phyloP scores from a whole-genome alignment of 2,329 filamentous ascomycete species.

The Lasiodiplodia citricola region DNA sequence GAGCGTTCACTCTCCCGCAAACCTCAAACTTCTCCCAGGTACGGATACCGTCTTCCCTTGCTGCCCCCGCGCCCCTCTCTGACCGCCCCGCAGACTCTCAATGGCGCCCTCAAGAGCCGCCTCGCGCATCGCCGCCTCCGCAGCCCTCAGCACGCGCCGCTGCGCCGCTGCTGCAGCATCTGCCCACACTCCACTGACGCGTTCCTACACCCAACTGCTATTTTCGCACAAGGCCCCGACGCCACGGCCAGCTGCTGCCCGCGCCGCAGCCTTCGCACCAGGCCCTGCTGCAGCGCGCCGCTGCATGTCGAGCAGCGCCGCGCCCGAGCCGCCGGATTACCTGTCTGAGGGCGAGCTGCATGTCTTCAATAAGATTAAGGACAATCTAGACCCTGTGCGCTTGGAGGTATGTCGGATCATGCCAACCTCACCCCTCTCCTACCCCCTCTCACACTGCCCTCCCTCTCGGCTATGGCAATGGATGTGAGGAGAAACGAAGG shows the following conservation, averaged over 20 bases:
- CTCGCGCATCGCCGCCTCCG: slow-evolving; percentile 6
- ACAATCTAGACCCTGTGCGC: slow-evolving; percentile 48
- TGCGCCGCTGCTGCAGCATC: slow-evolving; percentile 4
- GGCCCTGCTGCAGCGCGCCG: slow-evolving; percentile 3
- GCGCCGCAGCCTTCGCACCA: not conserved
- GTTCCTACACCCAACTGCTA: slow-evolving; percentile 6
- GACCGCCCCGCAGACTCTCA: slow-evolving; percentile 8
- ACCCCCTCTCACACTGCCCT: not conserved
- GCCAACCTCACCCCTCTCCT: not conserved
- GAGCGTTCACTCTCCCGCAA: not conserved
- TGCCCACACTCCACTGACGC: not conserved
- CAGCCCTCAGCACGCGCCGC: slow-evolving; percentile 14
- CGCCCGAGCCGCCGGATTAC: slow-evolving; percentile 51
- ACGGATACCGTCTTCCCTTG: not conserved
- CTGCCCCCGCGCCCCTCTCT: not conserved
- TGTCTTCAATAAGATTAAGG: slow-evolving; percentile 54
- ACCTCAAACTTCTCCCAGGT: slow-evolving; percentile 4
- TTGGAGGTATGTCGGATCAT: slow-evolving; percentile 48
- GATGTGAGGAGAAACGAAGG: not conserved
- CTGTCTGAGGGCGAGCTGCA: slow-evolving; percentile 53
- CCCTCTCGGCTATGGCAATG: not conserved
- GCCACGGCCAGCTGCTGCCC: not conserved
- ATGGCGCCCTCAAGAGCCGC: slow-evolving; percentile 21
- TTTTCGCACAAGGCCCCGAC: not conserved
- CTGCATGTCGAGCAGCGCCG: not conserved